phyloP scores from a whole-genome alignment of 306 rosid species.

The Cicer pinnatifidum region DNA sequence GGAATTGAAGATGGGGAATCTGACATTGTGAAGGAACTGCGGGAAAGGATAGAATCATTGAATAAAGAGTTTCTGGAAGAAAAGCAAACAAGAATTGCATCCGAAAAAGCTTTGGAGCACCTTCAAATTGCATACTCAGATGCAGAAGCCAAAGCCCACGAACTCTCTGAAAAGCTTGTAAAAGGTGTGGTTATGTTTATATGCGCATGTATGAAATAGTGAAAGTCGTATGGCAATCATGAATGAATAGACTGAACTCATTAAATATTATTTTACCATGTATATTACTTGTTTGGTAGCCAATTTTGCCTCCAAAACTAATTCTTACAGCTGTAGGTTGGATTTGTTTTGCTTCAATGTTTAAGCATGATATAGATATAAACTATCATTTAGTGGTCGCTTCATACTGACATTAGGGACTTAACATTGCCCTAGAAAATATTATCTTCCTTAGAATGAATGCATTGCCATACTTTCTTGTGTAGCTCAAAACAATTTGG shows the following conservation, averaged over 20 bases:
- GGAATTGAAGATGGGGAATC: constrained; percentile 50
- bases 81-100: constrained; percentile 81
- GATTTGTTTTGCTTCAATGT: constrained; percentile 29
- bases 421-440: constrained; percentile 21
- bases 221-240: constrained; percentile 25
- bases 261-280: constrained; percentile 20
- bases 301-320: constrained; percentile 28
- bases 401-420: constrained; percentile 20
- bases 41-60: constrained; percentile 60
- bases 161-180: constrained; percentile 78
- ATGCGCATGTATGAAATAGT: constrained; percentile 18
- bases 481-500: constrained; percentile 75
- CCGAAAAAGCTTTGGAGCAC: constrained; percentile 90
- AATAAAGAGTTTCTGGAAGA: constrained; percentile 71
- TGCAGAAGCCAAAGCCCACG: constrained; percentile 74
- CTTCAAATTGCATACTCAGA: constrained; percentile 70
- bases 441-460: constrained; percentile 46
- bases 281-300: constrained; percentile 30
- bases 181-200: constrained; percentile 67
- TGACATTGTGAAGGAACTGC: constrained; percentile 58
- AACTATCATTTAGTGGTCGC: constrained; percentile 18
- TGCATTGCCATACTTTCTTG: constrained; percentile 44
- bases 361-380: constrained; percentile 31
- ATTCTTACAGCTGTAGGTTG: constrained; percentile 34
- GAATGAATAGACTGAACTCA: constrained; percentile 16